Evolutionary conservation across 805 yeast genomes (phyloP).

Genomic region (Wickerhamomyces xylosicus): DNA sequence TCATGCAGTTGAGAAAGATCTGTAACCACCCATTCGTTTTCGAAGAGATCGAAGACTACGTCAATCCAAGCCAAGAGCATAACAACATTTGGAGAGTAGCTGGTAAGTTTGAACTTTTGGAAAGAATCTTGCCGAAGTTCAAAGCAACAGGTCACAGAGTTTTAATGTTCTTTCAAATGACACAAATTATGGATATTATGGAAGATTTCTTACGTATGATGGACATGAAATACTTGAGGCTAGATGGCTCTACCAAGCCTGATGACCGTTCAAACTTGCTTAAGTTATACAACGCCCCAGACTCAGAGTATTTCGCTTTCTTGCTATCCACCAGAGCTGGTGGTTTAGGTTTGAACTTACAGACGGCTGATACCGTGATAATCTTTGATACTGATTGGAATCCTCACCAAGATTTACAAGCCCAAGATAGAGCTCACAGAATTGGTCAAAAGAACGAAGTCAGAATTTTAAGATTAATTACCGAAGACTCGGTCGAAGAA

Average conservation of each 20-base stretch:
- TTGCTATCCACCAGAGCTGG: constrained; percentile 80
- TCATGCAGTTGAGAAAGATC: constrained; percentile 78
- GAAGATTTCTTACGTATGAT: constrained; percentile 67
- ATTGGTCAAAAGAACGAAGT: constrained; percentile 87
- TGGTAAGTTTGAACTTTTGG: constrained; percentile 75
- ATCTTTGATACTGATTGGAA: constrained; percentile 88
- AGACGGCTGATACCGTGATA: constrained; percentile 81
- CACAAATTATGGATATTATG: constrained; percentile 85
- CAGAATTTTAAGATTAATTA: constrained; percentile 67
- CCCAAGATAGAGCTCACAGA: constrained; percentile 85
- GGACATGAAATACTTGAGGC: constrained; percentile 59
- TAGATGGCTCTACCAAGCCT: constrained; percentile 78
- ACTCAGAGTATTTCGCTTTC: constrained; percentile 72
- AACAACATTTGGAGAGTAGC: constrained; percentile 65
- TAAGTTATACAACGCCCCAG: constrained; percentile 63
- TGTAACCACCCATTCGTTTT: constrained; percentile 85
- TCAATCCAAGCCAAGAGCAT: constrained; percentile 53
- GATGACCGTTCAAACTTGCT: constrained; percentile 74
- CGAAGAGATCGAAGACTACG: constrained; percentile 66
- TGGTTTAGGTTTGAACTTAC: constrained; percentile 79
- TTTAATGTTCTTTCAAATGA: constrained; percentile 80
- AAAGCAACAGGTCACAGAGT: constrained; percentile 70
- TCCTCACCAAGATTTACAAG: constrained; percentile 87
- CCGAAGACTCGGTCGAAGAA: constrained; percentile 78
- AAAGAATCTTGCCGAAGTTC: constrained; percentile 66